Percentiles rank a stretch among this genome's conserved stretches.
These are phyloP conservation scores for Diutina sp. DNA, from an alignment of 1,139 yeast genomes.

Conservation along the genomic window DNA sequence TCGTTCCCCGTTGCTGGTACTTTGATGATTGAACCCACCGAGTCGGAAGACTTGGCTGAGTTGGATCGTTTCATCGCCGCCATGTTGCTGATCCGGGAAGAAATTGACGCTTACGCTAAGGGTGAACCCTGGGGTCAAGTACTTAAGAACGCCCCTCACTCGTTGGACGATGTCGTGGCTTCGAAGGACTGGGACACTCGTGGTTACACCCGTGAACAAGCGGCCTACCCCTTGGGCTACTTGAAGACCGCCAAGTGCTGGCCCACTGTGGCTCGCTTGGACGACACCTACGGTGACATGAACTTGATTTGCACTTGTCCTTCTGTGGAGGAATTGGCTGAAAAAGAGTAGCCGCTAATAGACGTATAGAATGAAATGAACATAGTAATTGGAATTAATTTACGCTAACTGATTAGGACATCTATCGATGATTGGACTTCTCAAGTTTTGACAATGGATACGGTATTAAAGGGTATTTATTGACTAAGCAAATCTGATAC, in stretches of 20 bases:
- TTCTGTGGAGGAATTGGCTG: constrained; percentile 56
- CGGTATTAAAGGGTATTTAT: too few relatives aligned
- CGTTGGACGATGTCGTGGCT: constrained; percentile 61
- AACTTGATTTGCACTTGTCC: constrained; percentile 92
- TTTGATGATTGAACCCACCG: constrained; percentile 96
- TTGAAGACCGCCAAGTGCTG: constrained; percentile 73
- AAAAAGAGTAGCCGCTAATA: neutral
- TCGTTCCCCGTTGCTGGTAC: constrained; percentile 98
- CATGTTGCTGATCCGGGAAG: constrained; percentile 68
- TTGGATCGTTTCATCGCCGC: constrained; percentile 85
- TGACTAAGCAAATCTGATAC: too few relatives aligned
- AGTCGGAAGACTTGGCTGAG: constrained; percentile 80
- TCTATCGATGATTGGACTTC: too few relatives aligned
- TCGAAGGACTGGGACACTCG: constrained; percentile 62
- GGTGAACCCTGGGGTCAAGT: constrained; percentile 60
- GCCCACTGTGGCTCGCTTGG: constrained; percentile 89
- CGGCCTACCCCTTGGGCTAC: constrained; percentile 79
- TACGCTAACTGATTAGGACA: too few relatives aligned
- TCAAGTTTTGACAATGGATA: too few relatives aligned
- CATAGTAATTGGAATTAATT: neutral
- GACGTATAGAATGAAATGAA: neutral
- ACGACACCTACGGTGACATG: constrained; percentile 90
- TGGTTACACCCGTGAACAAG: constrained; percentile 86
- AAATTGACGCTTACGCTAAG: constrained; percentile 63
- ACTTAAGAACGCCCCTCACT: constrained; percentile 87